Conservation (phyloP, 805 yeast species). For the Candida montana region DNA sequence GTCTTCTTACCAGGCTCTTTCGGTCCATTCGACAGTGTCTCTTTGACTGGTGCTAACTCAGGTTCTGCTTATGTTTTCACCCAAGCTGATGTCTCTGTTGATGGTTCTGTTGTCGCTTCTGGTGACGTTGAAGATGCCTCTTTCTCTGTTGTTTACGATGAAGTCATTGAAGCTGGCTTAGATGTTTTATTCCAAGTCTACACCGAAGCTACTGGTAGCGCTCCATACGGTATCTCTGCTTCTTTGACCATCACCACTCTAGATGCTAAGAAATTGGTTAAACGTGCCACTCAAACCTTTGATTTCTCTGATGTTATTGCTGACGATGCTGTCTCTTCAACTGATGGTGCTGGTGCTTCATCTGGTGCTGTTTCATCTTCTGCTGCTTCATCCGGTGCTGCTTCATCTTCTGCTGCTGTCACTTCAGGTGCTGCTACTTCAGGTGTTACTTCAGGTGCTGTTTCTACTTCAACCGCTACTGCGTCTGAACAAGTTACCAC, state of each 20-base stretch:
- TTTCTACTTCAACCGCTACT: conserved; percentile 19
- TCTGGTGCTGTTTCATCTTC: conserved; percentile 12
- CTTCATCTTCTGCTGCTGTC: conserved; percentile 15
- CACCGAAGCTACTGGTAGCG: conserved; percentile 16
- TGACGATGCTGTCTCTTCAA: conserved; percentile 13
- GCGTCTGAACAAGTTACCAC: conserved; percentile 18
- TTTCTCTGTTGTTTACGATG: conserved; percentile 13
- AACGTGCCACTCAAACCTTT: conserved; percentile 14
- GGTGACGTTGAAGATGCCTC: conserved; percentile 9
- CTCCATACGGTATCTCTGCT: conserved; percentile 19
- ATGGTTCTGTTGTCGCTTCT: conserved; percentile 10
- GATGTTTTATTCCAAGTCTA: conserved; percentile 13
- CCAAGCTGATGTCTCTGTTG: conserved; percentile 14
- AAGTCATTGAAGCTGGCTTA: conserved; percentile 4
- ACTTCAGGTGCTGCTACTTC: conserved; percentile 11
- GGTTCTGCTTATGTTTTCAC: conserved; percentile 18
- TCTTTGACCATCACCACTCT: conserved; percentile 11
- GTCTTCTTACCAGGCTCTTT: conserved; percentile 19
- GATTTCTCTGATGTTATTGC: conserved; percentile 6
- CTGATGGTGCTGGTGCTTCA: conserved; percentile 12
- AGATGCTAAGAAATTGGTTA: conserved; percentile 13
- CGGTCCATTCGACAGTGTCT: conserved; percentile 20
- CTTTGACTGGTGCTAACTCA: conserved; percentile 18
- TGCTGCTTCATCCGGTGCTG: conserved; percentile 6
- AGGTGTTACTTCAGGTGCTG: conserved; percentile 8